Evolutionary conservation across 1,139 yeast species (phyloP).

Genomic region (Yamadazyma triangularis): DNA sequence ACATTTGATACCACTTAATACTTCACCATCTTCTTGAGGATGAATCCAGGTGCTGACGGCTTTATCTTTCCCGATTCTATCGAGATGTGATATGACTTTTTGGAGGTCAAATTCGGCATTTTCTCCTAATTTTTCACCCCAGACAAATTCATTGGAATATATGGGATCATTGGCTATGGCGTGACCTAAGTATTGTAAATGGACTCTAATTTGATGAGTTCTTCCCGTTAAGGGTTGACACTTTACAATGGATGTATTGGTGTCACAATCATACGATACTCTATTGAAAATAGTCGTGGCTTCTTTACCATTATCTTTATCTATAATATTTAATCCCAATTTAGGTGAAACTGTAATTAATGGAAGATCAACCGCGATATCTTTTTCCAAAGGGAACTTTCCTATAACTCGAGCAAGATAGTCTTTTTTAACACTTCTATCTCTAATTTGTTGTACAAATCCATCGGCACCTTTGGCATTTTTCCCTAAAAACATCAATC

Average conservation of each 20-base stretch:
- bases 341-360: conserved; percentile 72
- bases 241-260: conserved; percentile 64
- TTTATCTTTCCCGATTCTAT: conserved; percentile 63
- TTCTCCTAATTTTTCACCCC: conserved; percentile 65
- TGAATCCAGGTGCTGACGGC: conserved; percentile 68
- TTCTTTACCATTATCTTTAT: conserved; percentile 60
- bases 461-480: conserved; percentile 75
- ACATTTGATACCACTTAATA: conserved; percentile 55
- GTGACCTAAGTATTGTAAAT: conserved; percentile 77
- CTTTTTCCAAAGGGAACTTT: conserved; percentile 63
- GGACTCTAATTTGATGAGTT: conserved; percentile 93
- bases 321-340: conserved; percentile 71
- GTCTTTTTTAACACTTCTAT: conserved; percentile 72
- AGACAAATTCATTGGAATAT: conserved; percentile 59
- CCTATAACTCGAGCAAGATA: conserved; percentile 89
- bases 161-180: conserved; percentile 96
- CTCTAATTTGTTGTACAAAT: conserved; percentile 70
- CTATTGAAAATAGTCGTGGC: conserved; percentile 53
- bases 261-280: conserved; percentile 54
- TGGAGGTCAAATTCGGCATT: conserved; percentile 46
- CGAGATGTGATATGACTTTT: conserved; percentile 44
- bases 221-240: conserved; percentile 89
- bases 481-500: conserved; percentile 89
- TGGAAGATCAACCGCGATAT: conserved; percentile 61
- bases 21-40: conserved; percentile 58